Base-by-base conservation (phyloP, 257 asterid genomes). In the Solanum tarijense region DNA sequence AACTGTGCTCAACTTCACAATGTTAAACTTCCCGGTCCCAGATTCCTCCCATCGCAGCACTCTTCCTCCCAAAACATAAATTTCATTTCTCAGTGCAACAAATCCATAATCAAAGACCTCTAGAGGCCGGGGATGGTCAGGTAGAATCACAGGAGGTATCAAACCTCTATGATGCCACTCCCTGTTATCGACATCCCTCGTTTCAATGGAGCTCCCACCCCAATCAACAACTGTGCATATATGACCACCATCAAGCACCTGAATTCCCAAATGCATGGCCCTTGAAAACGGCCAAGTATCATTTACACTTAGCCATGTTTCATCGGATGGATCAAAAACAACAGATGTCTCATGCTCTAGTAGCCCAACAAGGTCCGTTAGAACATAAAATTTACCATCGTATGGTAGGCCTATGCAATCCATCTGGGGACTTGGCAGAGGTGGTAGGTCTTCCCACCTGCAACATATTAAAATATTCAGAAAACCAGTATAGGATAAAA, bases 181-280 rank as follows among this genome's bases (percentile, higher is more conserved):
- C 10, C 31, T 60, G 43, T 48, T 23, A 20, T 82, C 69, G 8
- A 82, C 69, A 46, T 82, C 86, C 69, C 86, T 82, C 10, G 86
- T 82, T 82, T 82, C 34, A 52, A 82, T 32, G 68, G 86, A 31
- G 41, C 86, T 82, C 86, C 86, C 86, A 52, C 86, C 86, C 86
- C 86, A 82, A 82, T 82, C 86, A 5, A 48, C 86, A 82, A 82
- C 43, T 48, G 86, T 82, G 86, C 86, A 82, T 48, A 82, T 82
- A 31, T 82, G 86, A 48, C 86, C 86, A 82, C 69, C 86, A 82
- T 82, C 86, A 82, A 82, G 86, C 69, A 82, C 86, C 86, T 82
- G 86, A 82, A 82, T 82, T 82, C 86, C 86, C 69, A 82, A 82
- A 82, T 82, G 69, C 86, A 82, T 48, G 35, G 86, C 86, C 69